Base-by-base conservation (phyloP, 108 stramenopile species). In the Cyclotella atomus region DNA sequence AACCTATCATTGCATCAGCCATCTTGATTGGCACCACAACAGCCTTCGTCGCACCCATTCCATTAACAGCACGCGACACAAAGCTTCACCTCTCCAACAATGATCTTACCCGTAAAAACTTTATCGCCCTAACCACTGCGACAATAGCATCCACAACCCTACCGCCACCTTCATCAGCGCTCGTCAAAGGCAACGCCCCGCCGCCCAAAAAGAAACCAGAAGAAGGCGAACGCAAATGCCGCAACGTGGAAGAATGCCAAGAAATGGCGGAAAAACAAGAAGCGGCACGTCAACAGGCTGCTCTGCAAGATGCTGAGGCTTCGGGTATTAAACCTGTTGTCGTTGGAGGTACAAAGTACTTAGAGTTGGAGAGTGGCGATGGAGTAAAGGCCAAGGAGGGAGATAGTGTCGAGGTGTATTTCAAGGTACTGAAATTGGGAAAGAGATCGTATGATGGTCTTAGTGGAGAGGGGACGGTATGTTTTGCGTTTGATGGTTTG, bases 161-260 rank as follows among this genome's bases (percentile, higher is more conserved):
- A 2, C 34, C 68, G 25, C 17, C 21, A 28, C 65, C 77, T 28
- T 46, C 70, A 0, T 28, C 66, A 27, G 93, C 93, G 2, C 69
- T 95, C n/a, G 91, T 95, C 30, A 95, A 92, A 76, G 94, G 94
- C 12, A 86, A 86, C 25, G 90, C 91, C 7, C 93, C 93, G 14
- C 92, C 92, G 2, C 87, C 93, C 29, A 83, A 81, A 20, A 76
- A 36, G 17, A 85, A 76, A 60, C 9, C 46, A 33, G 70, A 21
- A 32, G 83, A 75, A 52, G n/a, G n/a, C n/a, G 83, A 79, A 50
- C 67, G 69, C 27, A 94, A 88, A 64, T 94, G 93, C 56, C 83
- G 86, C 65, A 94, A 94, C 55, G 89, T 94, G 7, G 90, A 94
- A 66, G 93, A 94, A 69, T 94, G 93, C 64, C 93, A 91, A 78